A percentile compares a stretch with the other conserved stretches of the same genome.
Evolutionary conservation across 2,329 filamentous ascomycete genomes (phyloP).

Genomic region (Alternaria sp.): DNA sequence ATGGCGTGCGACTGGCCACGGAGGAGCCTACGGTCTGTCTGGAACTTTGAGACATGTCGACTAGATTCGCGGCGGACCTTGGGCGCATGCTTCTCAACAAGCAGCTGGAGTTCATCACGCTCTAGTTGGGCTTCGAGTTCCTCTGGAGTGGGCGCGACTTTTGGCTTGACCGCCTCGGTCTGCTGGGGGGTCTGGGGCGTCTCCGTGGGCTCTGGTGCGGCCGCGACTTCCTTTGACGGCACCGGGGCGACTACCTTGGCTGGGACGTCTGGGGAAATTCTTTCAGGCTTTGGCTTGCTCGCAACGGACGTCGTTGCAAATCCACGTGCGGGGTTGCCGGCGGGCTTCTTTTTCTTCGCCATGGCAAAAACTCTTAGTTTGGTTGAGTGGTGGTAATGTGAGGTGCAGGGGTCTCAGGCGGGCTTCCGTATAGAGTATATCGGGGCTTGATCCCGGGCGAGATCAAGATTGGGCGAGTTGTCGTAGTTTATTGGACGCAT

Average conservation of each 20-base stretch:
- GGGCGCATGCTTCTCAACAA: conserved; percentile 82
- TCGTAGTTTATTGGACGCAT: conserved; percentile 38
- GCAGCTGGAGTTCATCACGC: conserved; percentile 83
- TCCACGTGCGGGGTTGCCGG: conserved; percentile 84
- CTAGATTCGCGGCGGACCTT: conserved; percentile 81
- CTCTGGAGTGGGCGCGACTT: conserved; percentile 71
- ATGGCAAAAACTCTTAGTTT: conserved; percentile 53
- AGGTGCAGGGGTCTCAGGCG: conserved; percentile 20
- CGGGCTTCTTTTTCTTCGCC: conserved; percentile 94
- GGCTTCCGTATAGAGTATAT: conserved; percentile 44
- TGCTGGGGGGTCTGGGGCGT: conserved; percentile 2
- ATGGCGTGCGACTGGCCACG: conserved; percentile 77
- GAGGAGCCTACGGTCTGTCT: conserved; percentile 84
- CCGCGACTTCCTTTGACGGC: conserved; percentile 21
- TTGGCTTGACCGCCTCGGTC: conserved; percentile 27
- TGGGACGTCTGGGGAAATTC: conserved; percentile 25
- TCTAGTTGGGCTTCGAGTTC: conserved; percentile 90
- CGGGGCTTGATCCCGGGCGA: conserved; percentile 43
- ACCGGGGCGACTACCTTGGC: conserved; percentile 8
- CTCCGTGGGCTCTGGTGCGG: conserved; percentile 6
- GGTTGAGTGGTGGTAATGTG: background rate
- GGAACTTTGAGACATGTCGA: conserved; percentile 77
- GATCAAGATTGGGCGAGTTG: conserved; percentile 41
- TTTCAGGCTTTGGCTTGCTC: conserved; percentile 70
- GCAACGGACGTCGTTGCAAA: conserved; percentile 94